Evolutionary conservation across 2,329 filamentous ascomycete species (phyloP).

Genomic region (Helicocarpus griseus): DNA sequence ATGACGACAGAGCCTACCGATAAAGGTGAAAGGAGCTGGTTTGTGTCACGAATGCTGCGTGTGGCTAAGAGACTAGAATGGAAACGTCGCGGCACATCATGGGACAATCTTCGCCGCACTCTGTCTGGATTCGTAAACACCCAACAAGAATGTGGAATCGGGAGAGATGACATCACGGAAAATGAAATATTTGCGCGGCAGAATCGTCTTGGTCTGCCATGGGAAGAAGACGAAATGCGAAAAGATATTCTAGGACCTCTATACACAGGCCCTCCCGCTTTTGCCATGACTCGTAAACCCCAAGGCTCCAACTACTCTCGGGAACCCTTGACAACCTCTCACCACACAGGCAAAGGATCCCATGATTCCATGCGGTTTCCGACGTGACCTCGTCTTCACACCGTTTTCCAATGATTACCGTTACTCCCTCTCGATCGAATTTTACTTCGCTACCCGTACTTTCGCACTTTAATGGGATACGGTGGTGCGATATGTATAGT

Average conservation of each 20-base stretch:
- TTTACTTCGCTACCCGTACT: not conserved
- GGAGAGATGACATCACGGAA: slow-evolving; percentile 15
- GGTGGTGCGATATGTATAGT: not conserved
- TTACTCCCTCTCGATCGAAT: not conserved
- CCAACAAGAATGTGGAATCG: slow-evolving; percentile 23
- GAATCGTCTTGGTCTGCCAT: slow-evolving; percentile 13
- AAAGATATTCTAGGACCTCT: slow-evolving; percentile 17
- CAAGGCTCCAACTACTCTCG: not conserved
- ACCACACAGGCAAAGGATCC: not conserved
- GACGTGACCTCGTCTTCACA: too few relatives aligned
- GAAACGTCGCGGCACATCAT: slow-evolving; percentile 19
- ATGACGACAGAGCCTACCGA: slow-evolving; percentile 14
- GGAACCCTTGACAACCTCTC: not conserved
- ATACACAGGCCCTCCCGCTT: slow-evolving; percentile 10
- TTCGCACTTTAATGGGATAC: not conserved
- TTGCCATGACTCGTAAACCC: not conserved
- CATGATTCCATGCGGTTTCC: not conserved
- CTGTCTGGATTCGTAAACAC: slow-evolving; percentile 19
- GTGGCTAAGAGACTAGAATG: slow-evolving; percentile 23
- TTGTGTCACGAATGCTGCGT: slow-evolving; percentile 24
- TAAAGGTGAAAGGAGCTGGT: slow-evolving; percentile 22
- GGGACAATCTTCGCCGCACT: slow-evolving; percentile 19
- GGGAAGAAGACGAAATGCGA: slow-evolving; percentile 22
- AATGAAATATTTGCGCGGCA: slow-evolving; percentile 18
- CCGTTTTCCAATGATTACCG: not conserved